Conservation (phyloP, 2,329 filamentous ascomycete genomes). For the Fusarium agapanthi region DNA sequence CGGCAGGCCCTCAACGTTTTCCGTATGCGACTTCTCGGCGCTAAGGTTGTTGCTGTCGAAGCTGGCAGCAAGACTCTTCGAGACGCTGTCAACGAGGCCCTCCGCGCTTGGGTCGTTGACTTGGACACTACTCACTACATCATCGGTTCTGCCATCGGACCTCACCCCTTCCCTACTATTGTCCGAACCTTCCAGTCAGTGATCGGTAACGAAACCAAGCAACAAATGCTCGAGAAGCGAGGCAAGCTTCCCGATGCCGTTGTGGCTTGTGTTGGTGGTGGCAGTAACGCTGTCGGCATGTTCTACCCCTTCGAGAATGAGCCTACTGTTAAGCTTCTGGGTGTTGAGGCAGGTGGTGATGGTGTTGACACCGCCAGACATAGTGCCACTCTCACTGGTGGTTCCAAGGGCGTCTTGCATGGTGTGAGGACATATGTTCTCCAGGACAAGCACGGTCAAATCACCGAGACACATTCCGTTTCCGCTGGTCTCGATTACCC, state of each 20-base stretch:
- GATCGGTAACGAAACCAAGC: constrained; percentile 93
- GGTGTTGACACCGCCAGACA: constrained; percentile 87
- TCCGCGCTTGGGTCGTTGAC: constrained; percentile 92
- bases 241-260: constrained; percentile 95
- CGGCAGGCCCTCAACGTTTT: constrained; percentile 98
- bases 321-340: constrained; percentile 83
- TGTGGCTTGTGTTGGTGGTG: constrained; percentile 94
- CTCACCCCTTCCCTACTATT: constrained; percentile 97
- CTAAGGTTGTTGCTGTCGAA: constrained; percentile 91
- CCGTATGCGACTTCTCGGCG: constrained; percentile 95
- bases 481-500: constrained; percentile 97
- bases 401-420: constrained; percentile 91
- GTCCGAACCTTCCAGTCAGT: constrained; percentile 97
- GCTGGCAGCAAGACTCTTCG: constrained; percentile 85
- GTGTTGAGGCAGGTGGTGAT: constrained; percentile 95
- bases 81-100: constrained; percentile 92
- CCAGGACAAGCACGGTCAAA: constrained; percentile 92
- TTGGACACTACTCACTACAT: constrained; percentile 98
- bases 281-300: constrained; percentile 96
- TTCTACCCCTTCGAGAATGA: constrained; percentile 96
- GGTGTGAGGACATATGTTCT: constrained; percentile 96
- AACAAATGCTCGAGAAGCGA: constrained; percentile 84
- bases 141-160: constrained; percentile 95
- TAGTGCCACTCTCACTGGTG: constrained; percentile 86
- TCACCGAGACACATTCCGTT: constrained; percentile 93